phyloP scores from a whole-genome alignment of 768 basidiomycete species.

The Leccinum incarnatum region DNA sequence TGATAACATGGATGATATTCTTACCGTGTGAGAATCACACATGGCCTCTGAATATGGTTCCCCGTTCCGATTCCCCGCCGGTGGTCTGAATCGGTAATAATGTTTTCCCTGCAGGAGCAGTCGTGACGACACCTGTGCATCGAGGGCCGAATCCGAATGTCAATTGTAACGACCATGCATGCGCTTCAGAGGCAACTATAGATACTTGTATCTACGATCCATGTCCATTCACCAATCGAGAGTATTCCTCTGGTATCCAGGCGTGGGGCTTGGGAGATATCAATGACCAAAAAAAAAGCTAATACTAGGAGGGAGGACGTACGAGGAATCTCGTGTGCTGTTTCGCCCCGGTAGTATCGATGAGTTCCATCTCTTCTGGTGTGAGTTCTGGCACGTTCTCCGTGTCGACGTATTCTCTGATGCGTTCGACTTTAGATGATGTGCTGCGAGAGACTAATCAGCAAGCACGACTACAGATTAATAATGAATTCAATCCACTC shows the following conservation, averaged over 20 bases:
- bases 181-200: background rate
- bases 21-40: background rate
- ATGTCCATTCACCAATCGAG: background rate
- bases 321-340: conserved; percentile 28
- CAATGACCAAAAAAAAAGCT: background rate
- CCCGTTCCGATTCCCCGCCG: no score
- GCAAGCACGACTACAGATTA: background rate
- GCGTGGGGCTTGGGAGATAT: background rate
- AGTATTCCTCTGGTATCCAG: background rate
- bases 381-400: conserved; percentile 28
- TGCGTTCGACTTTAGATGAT: conserved; percentile 30
- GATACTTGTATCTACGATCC: background rate
- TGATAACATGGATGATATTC: background rate
- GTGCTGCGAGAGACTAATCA: conserved; percentile 23
- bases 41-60: background rate
- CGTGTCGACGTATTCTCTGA: conserved; percentile 34
- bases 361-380: conserved; percentile 22
- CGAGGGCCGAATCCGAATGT: background rate
- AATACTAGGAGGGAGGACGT: conserved; percentile 2
- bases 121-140: background rate
- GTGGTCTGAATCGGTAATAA: no score
- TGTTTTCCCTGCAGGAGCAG: background rate
- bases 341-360: conserved; percentile 26
- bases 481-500: conserved; percentile 1
- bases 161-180: background rate